Evolutionary conservation across 208 protist species (phyloP), one percentile per base, ranked within the genome.

Genomic region (Angomonas deanei): DNA sequence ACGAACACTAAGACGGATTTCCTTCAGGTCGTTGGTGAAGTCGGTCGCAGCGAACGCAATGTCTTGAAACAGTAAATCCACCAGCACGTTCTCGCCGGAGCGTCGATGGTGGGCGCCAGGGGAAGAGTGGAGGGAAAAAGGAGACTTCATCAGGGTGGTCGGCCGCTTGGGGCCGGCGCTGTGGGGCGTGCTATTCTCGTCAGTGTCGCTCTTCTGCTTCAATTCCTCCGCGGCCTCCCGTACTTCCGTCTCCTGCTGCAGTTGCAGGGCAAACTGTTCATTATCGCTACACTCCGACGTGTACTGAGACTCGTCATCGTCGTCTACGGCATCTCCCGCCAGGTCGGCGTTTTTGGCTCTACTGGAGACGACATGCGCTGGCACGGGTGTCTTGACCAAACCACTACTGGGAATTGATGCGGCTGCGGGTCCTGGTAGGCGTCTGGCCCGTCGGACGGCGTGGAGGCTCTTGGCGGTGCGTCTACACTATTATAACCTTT

Each of bases 1-100:
- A 6, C 83, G 76, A 28, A 94, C 82, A 42, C 74, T 73, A 28
- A 94, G 64, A 42, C 88, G 84, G 60, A 92, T 86, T 66, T 88
- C 78, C 10, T 76, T 68, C 64, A 94, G 67, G 46, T 87, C 77
- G 0, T 66, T 60, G 6, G 80, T 92, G 23, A 69, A 49, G 6
- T 59, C 26, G 5, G 82, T 88, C 26, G 74, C 78, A 13, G 77
- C 80, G 71, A 94, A 94, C 28, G 82, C 70, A 50, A 94, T 79
- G 32, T 77, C 68, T 15, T 64, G 80, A 34, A 91, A 81, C 32
- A 78, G 70, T 19, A 94, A 65, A 47, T 88, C 82, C 19, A 94
- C 82, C 17, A 66, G 19, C 19, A 69, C 64, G 32, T 60, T 24
- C 3, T 38, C 38, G 24, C 42, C 28, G 11, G 15, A 49, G 33